Percentiles rank a stretch among this genome's conserved stretches.
These are phyloP conservation scores for Pseudogymnoascus pannorum DNA, from an alignment of 2,329 filamentous ascomycete genomes.

Conservation along the genomic window DNA sequence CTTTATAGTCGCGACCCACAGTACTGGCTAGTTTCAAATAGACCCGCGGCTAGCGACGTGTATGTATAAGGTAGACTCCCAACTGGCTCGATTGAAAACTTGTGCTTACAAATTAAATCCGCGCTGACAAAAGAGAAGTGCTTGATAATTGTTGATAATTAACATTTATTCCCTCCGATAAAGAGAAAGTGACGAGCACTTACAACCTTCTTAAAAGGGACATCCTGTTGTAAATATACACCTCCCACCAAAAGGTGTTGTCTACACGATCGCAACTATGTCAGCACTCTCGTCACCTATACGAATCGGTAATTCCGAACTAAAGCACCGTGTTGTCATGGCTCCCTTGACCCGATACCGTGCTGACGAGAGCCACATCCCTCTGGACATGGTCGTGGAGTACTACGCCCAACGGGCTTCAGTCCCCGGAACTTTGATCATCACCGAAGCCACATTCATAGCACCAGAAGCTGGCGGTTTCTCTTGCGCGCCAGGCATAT, in stretches of 20 bases:
- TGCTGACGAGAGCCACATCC: constrained; percentile 39
- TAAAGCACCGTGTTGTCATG: constrained; percentile 41
- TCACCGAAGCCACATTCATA: constrained; percentile 51
- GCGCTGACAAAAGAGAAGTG: background rate
- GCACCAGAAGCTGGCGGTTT: constrained; percentile 40
- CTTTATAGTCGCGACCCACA: background rate
- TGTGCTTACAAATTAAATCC: background rate
- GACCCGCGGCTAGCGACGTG: background rate
- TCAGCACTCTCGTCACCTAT: constrained; percentile 35
- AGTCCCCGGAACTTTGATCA: constrained; percentile 45
- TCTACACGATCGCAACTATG: constrained; percentile 12
- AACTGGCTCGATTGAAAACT: background rate
- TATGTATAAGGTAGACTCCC: background rate
- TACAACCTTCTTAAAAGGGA: background rate
- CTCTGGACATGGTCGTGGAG: constrained; percentile 36
- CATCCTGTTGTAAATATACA: background rate
- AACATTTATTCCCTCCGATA: background rate
- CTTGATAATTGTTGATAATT: background rate
- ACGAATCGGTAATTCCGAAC: constrained; percentile 33
- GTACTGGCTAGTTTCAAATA: background rate
- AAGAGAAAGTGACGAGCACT: background rate
- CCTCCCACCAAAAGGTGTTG: background rate
- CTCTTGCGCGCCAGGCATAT: constrained; percentile 50
- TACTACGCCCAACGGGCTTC: constrained; percentile 48
- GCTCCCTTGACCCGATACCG: constrained; percentile 42